Conservation (phyloP, 208 protist species). For the Blastocrithidia nonstop region DNA sequence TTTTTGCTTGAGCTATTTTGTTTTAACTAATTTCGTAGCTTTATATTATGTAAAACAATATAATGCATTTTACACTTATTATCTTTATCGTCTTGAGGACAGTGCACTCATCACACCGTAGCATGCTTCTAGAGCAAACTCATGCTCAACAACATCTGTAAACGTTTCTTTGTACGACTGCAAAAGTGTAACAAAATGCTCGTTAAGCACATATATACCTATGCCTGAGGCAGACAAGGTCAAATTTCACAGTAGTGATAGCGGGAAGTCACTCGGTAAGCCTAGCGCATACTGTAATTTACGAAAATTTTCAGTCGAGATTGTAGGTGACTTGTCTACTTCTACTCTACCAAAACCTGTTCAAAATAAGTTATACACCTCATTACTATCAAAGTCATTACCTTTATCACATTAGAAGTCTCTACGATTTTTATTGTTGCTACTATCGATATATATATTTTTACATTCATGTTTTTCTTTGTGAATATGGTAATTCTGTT, state of each 20-base stretch:
- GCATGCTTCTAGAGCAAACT: conserved; percentile 16
- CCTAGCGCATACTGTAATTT: conserved; percentile 22
- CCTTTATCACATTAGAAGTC: too few relatives aligned
- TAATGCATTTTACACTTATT: too few relatives aligned
- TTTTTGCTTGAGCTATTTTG: too few relatives aligned
- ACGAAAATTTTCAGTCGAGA: conserved; percentile 21
- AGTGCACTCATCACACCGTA: too few relatives aligned
- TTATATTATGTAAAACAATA: too few relatives aligned
- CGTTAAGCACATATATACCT: conserved; percentile 15
- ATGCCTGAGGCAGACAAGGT: conserved; percentile 33
- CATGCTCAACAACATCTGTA: conserved; percentile 20
- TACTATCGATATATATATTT: conserved; percentile 2
- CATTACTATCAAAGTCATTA: conserved; percentile 7
- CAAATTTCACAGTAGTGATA: conserved; percentile 63
- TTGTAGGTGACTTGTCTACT: conserved; percentile 37
- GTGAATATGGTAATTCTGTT: too few relatives aligned
- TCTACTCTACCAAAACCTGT: conserved; percentile 62
- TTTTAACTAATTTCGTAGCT: too few relatives aligned
- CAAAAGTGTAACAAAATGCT: conserved; percentile 17
- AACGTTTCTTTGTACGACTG: conserved; percentile 17
- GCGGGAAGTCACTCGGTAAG: conserved; percentile 23
- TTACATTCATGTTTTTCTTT: too few relatives aligned
- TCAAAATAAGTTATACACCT: conserved; percentile 28
- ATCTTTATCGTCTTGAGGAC: too few relatives aligned
- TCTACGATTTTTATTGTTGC: background rate